Base-by-base conservation (phyloP, 257 asterid genomes). In the Catharanthus roseus region DNA sequence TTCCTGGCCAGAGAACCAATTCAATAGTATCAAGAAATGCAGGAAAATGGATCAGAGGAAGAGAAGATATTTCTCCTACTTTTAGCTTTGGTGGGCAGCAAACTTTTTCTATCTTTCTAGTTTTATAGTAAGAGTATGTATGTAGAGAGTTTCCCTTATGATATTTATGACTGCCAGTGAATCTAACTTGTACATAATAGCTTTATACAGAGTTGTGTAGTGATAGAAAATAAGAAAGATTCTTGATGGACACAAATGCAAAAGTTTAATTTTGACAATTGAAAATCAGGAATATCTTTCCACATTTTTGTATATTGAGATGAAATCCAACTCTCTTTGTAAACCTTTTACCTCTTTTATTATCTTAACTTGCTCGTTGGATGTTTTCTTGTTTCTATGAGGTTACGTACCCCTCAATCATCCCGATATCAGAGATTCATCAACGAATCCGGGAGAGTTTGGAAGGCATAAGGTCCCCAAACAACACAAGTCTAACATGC, bases 61-160 rank as follows among this genome's bases (percentile, higher is more conserved):
- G 60, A 41, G 61, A 34, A 13, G 38, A 49, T 65, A 24, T 56
- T 36, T 36, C 57, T 73, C 49, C 24, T 67, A n/a, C n/a, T n/a
- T n/a, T n/a, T n/a, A n/a, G 71, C 45, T 65, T 38, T 31, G 50
- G 3, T 45, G 57, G 41, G 75, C 61, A 45, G 15, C 38, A 31
- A n/a, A 38, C 23, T 18, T 36, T 65, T 38, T 42, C 19, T 34
- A 28, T 19, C 24, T 71, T 31, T 71, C 68, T 65, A 23, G 71
- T 51, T 51, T 51, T 24, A 28, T 38, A n/a, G n/a, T n/a, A n/a
- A n/a, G n/a, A n/a, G n/a, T n/a, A n/a, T n/a, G n/a, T n/a, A n/a
- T n/a, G 28, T 33, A 72, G 41, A 36, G 13, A 39, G 60, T 50
- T 55, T 64, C 65, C 57, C 31, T 50, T 65, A 65, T 72, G 53